Evolutionary conservation across 2,329 filamentous ascomycete species (phyloP).

Genomic region (Microdochium nivale): DNA sequence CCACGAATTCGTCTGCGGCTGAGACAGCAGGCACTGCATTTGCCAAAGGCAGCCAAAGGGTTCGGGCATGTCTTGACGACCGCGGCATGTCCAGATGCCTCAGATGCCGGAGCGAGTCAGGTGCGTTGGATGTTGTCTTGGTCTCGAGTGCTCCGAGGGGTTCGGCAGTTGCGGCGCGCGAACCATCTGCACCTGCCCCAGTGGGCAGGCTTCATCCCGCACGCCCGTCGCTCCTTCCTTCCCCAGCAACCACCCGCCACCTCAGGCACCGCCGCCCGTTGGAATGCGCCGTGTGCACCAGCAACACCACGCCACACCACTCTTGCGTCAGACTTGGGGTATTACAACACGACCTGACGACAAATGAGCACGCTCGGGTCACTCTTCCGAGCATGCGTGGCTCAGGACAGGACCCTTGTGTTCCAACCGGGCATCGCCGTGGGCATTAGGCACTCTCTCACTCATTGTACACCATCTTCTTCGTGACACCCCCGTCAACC

Average conservation of each 20-base stretch:
- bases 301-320: neutral
- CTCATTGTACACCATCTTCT: slow-evolving; percentile 22
- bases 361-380: no score
- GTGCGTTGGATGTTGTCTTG: neutral
- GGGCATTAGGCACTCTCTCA: slow-evolving; percentile 1
- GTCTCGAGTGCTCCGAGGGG: no score
- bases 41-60: neutral
- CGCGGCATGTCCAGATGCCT: no score
- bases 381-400: no score
- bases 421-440: neutral
- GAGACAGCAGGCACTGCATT: neutral
- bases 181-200: no score
- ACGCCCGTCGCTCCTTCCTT: neutral
- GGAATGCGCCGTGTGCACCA: neutral
- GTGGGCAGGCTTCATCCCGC: neutral
- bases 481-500: slow-evolving; percentile 19
- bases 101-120: no score
- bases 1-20: neutral
- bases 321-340: no score
- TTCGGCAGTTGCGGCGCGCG: neutral
- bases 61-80: no score
- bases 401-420: neutral
- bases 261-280: neutral
- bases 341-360: no score
- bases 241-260: neutral